A percentile compares a stretch with the other conserved stretches of the same genome.
Evolutionary conservation across 345 rosid species (phyloP).

Genomic region (Heritiera littoralis): DNA sequence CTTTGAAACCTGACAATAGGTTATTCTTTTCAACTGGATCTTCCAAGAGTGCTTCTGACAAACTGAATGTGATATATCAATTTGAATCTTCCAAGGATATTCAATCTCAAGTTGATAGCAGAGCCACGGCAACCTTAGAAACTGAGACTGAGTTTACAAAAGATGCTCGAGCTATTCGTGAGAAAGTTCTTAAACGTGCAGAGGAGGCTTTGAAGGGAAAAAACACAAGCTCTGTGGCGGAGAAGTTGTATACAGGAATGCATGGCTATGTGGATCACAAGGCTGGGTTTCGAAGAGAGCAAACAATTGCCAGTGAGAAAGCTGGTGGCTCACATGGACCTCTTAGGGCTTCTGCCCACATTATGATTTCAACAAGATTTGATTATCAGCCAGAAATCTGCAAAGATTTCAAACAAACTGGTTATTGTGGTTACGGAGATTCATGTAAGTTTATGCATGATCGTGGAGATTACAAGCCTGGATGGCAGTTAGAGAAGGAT

Average conservation of each 20-base stretch:
- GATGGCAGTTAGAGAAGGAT: constrained; percentile 90
- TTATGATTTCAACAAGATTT: constrained; percentile 82
- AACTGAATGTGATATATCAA: constrained; percentile 36
- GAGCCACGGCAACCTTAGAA: constrained; percentile 80
- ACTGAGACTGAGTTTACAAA: constrained; percentile 81
- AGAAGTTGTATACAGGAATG: constrained; percentile 74
- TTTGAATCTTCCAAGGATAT: constrained; percentile 86
- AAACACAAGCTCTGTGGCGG: constrained; percentile 43
- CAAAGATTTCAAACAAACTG: constrained; percentile 93
- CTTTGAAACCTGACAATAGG: constrained; percentile 54
- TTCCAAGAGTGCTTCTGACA: constrained; percentile 38
- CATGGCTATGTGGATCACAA: constrained; percentile 86
- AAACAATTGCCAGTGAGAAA: constrained; percentile 81
- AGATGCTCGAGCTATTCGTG: constrained; percentile 84
- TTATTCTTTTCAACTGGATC: constrained; percentile 67
- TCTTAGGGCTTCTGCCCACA: constrained; percentile 90
- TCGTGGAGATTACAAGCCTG: constrained; percentile 88
- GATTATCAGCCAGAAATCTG: constrained; percentile 94
- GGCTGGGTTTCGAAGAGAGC: constrained; percentile 92
- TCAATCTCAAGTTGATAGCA: constrained; percentile 79
- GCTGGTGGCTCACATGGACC: constrained; percentile 96
- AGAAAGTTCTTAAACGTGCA: constrained; percentile 70
- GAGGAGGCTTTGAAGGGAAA: constrained; percentile 70
- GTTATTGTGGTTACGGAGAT: constrained; percentile 92
- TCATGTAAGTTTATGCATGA: constrained; percentile 91